Evolutionary conservation across 2,329 filamentous ascomycete species (phyloP), one percentile per base, ranked within the genome.

Genomic region (Venturia effusa): DNA sequence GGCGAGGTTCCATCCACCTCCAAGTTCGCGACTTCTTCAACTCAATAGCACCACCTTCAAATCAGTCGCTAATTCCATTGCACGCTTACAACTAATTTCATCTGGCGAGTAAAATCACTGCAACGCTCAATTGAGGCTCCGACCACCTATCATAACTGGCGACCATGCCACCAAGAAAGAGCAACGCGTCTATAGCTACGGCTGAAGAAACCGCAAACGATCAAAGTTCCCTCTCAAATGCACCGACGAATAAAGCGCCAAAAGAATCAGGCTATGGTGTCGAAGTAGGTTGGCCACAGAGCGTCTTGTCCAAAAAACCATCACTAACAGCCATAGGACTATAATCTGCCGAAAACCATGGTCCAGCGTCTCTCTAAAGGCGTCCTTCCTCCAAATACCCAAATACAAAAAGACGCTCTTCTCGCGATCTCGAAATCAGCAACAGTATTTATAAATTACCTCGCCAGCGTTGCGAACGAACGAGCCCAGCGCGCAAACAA

Each of bases 321-420:
- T 15, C 27, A 13, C 41, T 37, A 54, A 62, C 27, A 6, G 11
- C n/a, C 24, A 10, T 19, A 89, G 86, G 89, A 93, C 71, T 83
- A 92, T 64, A 86, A 81, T 66, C 80, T 94, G 17, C 90, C 90
- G 39, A 91, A 90, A 71, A 91, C 88, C 7, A 91, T 93, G 75
- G 87, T 93, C 68, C 88, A 88, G 62, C 82, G 89, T 63, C 81
- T 94, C 40, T 88, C 89, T 48, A 93, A 93, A 77, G 88, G 88
- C 48, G 88, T 90, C 6, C 78, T 94, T 5, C 89, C 90, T 0
- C 81, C 88, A 6, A 92, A 92, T 72, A 92, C 89, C 5, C 88
- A 91, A 75, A 89, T 93, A 60, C 89, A 93, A 73, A 89, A 87
- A 71, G 91, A 92, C 77, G 90, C 90, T 51, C 83, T 92, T 63